phyloP scores from a whole-genome alignment of 2,329 filamentous ascomycete genomes.

The Chrysoporthe austroafricana region DNA sequence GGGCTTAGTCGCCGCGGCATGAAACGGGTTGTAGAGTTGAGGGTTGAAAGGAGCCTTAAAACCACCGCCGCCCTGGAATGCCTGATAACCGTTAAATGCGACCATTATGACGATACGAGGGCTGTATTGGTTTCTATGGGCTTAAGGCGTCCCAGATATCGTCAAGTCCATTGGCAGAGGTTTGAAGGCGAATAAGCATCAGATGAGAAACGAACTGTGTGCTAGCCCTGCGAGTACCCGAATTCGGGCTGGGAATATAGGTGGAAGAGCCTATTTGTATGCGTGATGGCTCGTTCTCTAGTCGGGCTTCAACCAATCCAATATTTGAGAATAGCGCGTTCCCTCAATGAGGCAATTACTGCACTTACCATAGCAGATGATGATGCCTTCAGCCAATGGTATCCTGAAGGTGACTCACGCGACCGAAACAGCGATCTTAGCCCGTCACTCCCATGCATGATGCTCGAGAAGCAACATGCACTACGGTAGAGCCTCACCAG shows the following conservation, averaged over 20 bases:
- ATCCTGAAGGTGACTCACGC: not conserved
- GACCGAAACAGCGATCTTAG: not conserved
- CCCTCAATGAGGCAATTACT: not conserved
- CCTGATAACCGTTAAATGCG: too few species aligned
- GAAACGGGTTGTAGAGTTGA: too few species aligned
- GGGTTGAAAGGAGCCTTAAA: too few species aligned
- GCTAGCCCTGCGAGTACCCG: too few species aligned
- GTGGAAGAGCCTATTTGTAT: not conserved
- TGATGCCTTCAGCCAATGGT: not conserved
- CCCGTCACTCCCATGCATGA: not conserved
- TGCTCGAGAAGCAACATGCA: not conserved
- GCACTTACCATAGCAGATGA: not conserved
- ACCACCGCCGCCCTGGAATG: too few species aligned
- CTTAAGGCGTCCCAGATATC: too few species aligned
- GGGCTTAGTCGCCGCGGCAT: too few species aligned
- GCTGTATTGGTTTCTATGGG: too few species aligned
- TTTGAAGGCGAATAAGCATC: too few species aligned
- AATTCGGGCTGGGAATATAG: not conserved
- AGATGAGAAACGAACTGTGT: too few species aligned
- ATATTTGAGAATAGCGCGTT: not conserved
- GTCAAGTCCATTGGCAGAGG: too few species aligned
- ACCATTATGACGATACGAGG: too few species aligned
- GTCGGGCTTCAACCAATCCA: not conserved
- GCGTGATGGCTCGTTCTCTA: not conserved
- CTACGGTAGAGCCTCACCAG: not conserved